These are phyloP conservation scores for Chrysophaeum taylorii DNA, from an alignment of 352 stramenopile genomes.

Conservation along the genomic window DNA sequence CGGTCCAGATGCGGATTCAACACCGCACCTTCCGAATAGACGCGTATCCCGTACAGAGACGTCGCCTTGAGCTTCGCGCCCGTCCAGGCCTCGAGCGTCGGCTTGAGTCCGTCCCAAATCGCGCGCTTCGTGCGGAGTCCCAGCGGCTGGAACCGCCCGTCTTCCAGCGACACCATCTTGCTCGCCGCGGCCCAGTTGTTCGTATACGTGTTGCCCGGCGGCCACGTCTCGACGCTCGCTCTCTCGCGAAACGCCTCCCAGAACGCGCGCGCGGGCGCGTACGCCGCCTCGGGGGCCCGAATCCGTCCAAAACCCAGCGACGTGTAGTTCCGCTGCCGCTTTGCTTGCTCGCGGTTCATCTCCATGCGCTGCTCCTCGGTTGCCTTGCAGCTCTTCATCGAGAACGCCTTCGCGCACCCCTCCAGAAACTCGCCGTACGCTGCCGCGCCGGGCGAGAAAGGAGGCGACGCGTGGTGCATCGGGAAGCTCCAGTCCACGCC, in stretches of 20 bases:
- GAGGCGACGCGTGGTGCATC: conserved; percentile 28
- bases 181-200: conserved; percentile 48
- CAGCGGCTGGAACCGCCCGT: conserved; percentile 18
- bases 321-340: conserved; percentile 33
- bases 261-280: conserved; percentile 18
- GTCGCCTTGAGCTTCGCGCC: conserved; percentile 36
- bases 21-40: conserved; percentile 41
- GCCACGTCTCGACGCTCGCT: conserved; percentile 28
- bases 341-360: conserved; percentile 23
- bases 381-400: conserved; percentile 1
- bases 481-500: conserved; percentile 24
- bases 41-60: conserved; percentile 53
- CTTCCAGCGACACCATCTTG: conserved; percentile 53
- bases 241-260: conserved; percentile 27
- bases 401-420: too few species aligned
- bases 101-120: conserved; percentile 42
- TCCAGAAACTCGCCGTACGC: conserved; percentile 18
- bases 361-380: conserved; percentile 11
- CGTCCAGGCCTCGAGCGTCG: conserved; percentile 55
- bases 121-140: conserved; percentile 15
- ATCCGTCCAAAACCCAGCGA: conserved; percentile 28
- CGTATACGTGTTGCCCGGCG: conserved; percentile 32
- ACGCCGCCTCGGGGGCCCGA: conserved; percentile 17
- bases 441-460: background rate
- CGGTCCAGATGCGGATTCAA: conserved; percentile 56